These are phyloP conservation scores for Globisporangium echinulatum DNA, from an alignment of 352 stramenopile genomes.

Conservation along the genomic window DNA sequence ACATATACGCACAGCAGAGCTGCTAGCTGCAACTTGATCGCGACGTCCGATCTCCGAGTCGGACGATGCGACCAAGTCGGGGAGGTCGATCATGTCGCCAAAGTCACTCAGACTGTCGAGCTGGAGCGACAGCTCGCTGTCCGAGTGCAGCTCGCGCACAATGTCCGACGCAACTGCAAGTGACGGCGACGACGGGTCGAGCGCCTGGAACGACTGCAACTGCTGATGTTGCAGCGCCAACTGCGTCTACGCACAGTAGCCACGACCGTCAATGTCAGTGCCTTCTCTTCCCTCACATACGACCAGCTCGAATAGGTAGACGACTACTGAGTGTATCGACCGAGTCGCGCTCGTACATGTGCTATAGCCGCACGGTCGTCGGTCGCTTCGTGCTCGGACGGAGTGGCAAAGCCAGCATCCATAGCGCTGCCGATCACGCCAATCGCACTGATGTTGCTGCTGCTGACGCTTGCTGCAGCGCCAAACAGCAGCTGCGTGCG, in stretches of 20 bases:
- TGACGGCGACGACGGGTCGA: neutral
- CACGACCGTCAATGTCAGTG: neutral
- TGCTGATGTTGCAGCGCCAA: neutral
- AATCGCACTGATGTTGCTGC: neutral
- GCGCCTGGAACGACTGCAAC: conserved; percentile 1
- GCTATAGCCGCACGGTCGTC: neutral
- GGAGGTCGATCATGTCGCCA: conserved; percentile 49
- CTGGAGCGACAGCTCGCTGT: conserved; percentile 28
- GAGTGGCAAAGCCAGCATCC: neutral
- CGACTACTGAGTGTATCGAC: neutral
- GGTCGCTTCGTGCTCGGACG: neutral
- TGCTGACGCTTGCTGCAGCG: neutral
- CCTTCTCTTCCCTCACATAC: neutral
- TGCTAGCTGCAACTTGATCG: neutral
- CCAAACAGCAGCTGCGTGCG: conserved; percentile 42
- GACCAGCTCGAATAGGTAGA: neutral
- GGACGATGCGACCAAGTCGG: conserved; percentile 41
- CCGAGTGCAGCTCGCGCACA: conserved; percentile 20
- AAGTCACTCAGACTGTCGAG: conserved; percentile 49
- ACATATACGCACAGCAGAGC: neutral
- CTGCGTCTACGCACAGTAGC: neutral
- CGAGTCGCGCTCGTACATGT: neutral
- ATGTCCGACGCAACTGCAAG: conserved; percentile 1
- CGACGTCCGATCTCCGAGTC: conserved; percentile 17
- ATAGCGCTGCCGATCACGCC: neutral